These are phyloP conservation scores for Helenozyma baotianmanensis DNA, from an alignment of 805 yeast species.

Conservation along the genomic window DNA sequence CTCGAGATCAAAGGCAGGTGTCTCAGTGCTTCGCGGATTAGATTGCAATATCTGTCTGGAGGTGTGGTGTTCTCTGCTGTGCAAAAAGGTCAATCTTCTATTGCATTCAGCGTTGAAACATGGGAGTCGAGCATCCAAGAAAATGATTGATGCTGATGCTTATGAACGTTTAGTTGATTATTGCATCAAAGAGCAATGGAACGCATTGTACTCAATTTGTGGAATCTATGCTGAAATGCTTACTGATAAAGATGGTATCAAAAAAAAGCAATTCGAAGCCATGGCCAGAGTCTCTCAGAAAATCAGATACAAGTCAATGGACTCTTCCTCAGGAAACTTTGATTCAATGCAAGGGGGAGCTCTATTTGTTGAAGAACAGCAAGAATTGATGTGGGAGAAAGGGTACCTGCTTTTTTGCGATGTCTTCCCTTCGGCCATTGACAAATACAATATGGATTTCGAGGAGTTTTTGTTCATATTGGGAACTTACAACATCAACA, in stretches of 20 bases:
- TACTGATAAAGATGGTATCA: constrained; percentile 38
- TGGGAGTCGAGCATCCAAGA: constrained; percentile 30
- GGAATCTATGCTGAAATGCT: constrained; percentile 46
- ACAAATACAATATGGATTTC: constrained; percentile 27
- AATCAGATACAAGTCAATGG: constrained; percentile 53
- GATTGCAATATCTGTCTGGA: constrained; percentile 64
- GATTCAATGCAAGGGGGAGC: constrained; percentile 52
- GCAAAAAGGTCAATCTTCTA: constrained; percentile 50
- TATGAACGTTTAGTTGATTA: constrained; percentile 57
- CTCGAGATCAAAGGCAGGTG: constrained; percentile 21
- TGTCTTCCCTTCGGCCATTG: constrained; percentile 42
- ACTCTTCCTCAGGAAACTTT: constrained; percentile 50
- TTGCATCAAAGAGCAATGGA: constrained; percentile 63
- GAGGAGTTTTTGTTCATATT: constrained; percentile 56
- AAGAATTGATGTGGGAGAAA: constrained; percentile 53
- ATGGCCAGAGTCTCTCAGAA: constrained; percentile 71
- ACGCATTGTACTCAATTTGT: constrained; percentile 63
- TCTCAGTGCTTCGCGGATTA: constrained; percentile 41
- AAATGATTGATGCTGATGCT: constrained; percentile 38
- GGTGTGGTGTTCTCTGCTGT: constrained; percentile 64
- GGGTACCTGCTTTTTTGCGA: constrained; percentile 49
- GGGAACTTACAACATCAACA: constrained; percentile 74
- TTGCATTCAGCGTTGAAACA: constrained; percentile 59
- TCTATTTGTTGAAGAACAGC: constrained; percentile 50
- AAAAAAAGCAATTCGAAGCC: constrained; percentile 47